Evolutionary conservation across 345 rosid species (phyloP), one percentile per base, ranked within the genome.

Genomic region (Mercurialis annua): DNA sequence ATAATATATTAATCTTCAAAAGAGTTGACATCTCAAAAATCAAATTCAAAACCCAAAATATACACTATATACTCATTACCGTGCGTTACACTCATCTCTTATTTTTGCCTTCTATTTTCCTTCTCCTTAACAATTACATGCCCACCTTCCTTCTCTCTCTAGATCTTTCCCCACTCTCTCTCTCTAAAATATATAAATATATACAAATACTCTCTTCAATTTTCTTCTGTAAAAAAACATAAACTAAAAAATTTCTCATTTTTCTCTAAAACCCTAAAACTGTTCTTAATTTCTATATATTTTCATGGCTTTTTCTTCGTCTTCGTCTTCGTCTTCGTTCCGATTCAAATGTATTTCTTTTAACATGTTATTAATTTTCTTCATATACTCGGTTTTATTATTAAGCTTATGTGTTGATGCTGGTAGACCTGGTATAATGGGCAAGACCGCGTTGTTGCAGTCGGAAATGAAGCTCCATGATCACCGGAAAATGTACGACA

Each of bases 1-100:
- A 11, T 26, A 26, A 3, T 31, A 10, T 59, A 62, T 51, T 50
- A 23, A 74, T 65, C 27, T 40, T 60, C 31, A 16, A 62, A 70
- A 64, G 54, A 78, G 81, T 80, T 74, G 83, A 79, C 83, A 70
- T 29, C 10, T 4, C 3, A 34, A 49, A 40, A 21, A 57, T 57
- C 40, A 49, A 40, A 21, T 50, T 57, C 40, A 51, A 62, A 69
- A 52, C 11, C n/a, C n/a, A 50, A 40, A 67, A 40, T 20, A 16
- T 60, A 52, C 73, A 15, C 5, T n/a, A n/a, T n/a, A n/a, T n/a
- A 49, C 71, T 78, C 75, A 24, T 69, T 81, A 38, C 73, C 88
- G 85, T 81, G 84, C 51, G 16, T 54, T 66, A 73, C 75, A 80
- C 80, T 67, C 44, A 14, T 54, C 26, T 50, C 7, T 3, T 40